Evolutionary conservation across 2,329 filamentous ascomycete species (phyloP), one percentile per base, ranked within the genome.

Genomic region (Pseudofabraea citricarpa): DNA sequence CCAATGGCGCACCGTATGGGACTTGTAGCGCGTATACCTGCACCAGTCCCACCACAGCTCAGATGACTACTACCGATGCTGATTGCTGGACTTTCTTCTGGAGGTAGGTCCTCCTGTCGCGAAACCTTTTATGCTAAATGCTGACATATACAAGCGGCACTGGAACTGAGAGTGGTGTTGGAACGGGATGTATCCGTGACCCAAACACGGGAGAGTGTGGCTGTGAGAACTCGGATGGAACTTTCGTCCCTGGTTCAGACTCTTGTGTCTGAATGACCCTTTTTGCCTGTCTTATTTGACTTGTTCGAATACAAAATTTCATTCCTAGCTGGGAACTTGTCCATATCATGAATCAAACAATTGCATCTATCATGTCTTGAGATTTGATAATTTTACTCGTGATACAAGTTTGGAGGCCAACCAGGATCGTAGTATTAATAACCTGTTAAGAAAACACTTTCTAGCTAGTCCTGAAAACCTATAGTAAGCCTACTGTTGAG

Each of bases 1-100:
- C 53, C 46, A 43, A 71, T 45, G 72, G 71, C 19, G 64, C 62
- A 3, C 70, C 70, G 2, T 74, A 74, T 52, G 71, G 70, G 1
- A 73, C 68, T 4, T 74, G 67, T 55, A 56, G 48, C 20, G 66
- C 66, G 1, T 71, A 69, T 51, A 68, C 64, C 1, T 70, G 65
- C 52, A 50, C 57, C 7, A 50, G 61, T 5, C 64, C 67, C 0
- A 59, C 58, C 0, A 53, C 43, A 8, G 48, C 52, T 3, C 54
- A 60, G 6, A 48, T 69, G 51, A 56, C 53, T 26, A 53, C 20
- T 37, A 7, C 58, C n/a, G 44, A 45, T 32, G 51, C 61, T 15
- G 65, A 67, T 47, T 67, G 56, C 51, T 71, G 67, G 68, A 65
- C 64, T 2, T 71, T 71, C 52, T 66, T 63, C 49, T 66, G 64